Conservation (phyloP, 1,284 basidiomycete genomes). For the Sanghuangporus weigelae region DNA sequence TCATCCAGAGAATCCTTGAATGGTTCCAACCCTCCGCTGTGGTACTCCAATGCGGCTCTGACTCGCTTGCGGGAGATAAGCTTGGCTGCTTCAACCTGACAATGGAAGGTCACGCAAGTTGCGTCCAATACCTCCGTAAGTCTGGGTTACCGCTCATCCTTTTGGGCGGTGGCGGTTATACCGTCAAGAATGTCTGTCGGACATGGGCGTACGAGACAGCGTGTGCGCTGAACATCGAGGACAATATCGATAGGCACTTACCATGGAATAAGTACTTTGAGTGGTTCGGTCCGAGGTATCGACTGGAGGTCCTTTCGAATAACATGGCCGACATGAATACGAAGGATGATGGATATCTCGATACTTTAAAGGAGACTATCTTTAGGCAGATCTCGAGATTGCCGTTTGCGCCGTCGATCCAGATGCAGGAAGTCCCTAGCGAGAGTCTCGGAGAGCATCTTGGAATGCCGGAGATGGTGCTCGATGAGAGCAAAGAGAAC, state of each 20-base stretch:
- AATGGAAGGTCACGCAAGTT: slow-evolving; percentile 92
- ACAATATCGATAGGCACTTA: slow-evolving; percentile 73
- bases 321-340: slow-evolving; percentile 96
- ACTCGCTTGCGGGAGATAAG: slow-evolving; percentile 94
- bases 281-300: slow-evolving; percentile 95
- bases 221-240: slow-evolving; percentile 81
- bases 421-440: slow-evolving; percentile 79
- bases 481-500: slow-evolving; percentile 37
- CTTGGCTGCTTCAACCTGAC: slow-evolving; percentile 95
- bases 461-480: slow-evolving; percentile 37
- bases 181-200: slow-evolving; percentile 91
- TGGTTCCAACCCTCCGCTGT: slow-evolving; percentile 88
- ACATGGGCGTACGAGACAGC: slow-evolving; percentile 98
- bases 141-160: slow-evolving; percentile 88
- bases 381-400: slow-evolving; percentile 78
- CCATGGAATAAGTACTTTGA: slow-evolving; percentile 98
- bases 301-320: slow-evolving; percentile 85
- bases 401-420: slow-evolving; percentile 81
- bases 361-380: slow-evolving; percentile 73
- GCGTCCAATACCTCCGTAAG: slow-evolving; percentile 81
- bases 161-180: slow-evolving; percentile 95
- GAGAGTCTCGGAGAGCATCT: slow-evolving; percentile 64
- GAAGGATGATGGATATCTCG: slow-evolving; percentile 67
- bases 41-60: slow-evolving; percentile 93
- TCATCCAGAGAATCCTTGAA: slow-evolving; percentile 85